Evolutionary conservation across 495 filamentous ascomycete genomes (phyloP), one percentile per base, ranked within the genome.

Genomic region (Corynascus novoguineensis): DNA sequence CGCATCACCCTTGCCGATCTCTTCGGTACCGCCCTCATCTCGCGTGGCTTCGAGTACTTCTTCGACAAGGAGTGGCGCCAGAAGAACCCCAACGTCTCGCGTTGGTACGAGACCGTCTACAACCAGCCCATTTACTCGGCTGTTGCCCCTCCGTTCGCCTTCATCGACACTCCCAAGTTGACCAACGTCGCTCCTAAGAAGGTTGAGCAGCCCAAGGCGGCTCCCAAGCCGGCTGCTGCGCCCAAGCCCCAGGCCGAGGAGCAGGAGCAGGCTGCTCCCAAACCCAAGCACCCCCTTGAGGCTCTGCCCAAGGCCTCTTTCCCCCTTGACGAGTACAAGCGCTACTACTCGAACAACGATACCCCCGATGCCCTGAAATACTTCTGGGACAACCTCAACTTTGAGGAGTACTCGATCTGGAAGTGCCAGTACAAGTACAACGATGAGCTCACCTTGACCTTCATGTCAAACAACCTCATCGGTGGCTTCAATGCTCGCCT

Each of bases 401-500:
- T 92, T 67, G 86, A 89, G 53, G 95, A 97, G 76, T 97, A 93
- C 82, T 95, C 90, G 35, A 74, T 99, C 65, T 99, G 90, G 90
- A 83, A 79, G 68, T 78, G 88, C 58, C 84, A 87, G 73, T 99
- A 96, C 84, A 96, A 95, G 81, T 97, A 97, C 82, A 92, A 96
- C 76, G 84, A 95, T 50, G 93, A 98, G 83, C 84, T 98, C 64
- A 96, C 90, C 66, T 78, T 90, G 69, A 88, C 87, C 69, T 98
- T 98, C 86, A 98, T 98, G 93, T 87, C 89, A 59, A 88, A 85
- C 79, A 98, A 98, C 82, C 78, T 97, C 71, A 92, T 98, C 70
- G 88, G 88, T 77, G 95, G 93, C 69, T 95, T 97, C 83, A 96
- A 97, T 78, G 83, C 83, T 70, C 95, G 93, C 79, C 89, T 99